Base-by-base conservation (phyloP, 2,329 filamentous ascomycete genomes). In the Pseudocercospora vitis region DNA sequence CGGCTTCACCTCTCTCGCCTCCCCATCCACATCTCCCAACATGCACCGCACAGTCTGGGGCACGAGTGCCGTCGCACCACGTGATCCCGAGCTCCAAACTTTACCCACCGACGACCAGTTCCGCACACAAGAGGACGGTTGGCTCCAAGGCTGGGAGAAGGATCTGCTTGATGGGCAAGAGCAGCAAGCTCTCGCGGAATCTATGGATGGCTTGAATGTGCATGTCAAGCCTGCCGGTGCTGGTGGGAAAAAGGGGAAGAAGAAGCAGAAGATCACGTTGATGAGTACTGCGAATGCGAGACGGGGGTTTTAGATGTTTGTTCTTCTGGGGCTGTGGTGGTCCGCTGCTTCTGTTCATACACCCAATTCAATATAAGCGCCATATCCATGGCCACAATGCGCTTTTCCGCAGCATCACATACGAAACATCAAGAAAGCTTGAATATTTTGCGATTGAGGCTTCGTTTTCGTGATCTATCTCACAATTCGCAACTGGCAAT, bases 11-110 rank as follows among this genome's bases (percentile, higher is more conserved):
- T 82, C 83, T 2, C 73, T 95, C 18, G 87, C 88, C 0, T 86
- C 85, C 1, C 85, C 91, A 62, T 91, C 89, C 3, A 91, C 88
- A 1, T 95, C 88, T 58, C 91, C 91, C 0, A 85, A 83, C 5
- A 82, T 84, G 0, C 77, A 82, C 33, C 85, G 84, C 57, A 97
- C 92, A 0, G 89, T 97, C 0, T 97, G 92, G 92, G 92, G 92
- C n/a, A 97, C 92, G 0, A 79, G 82, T 3, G 83, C 81, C 0
- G 74, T 95, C 2, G 67, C 76, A 2, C 75, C 83, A 3, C 83
- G 85, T 1, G 79, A 81, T 8, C 64, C 83, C 23, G 71, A 71
- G 23, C 14, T 21, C 7, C 68, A 78, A 2, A 57, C 72, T 8
- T 63, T 69, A 8, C 68, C 73, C 23, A 71, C 72, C 3, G 71